Conservation (phyloP, 768 basidiomycete species). For the Tylopilus vinaceipallidus region DNA sequence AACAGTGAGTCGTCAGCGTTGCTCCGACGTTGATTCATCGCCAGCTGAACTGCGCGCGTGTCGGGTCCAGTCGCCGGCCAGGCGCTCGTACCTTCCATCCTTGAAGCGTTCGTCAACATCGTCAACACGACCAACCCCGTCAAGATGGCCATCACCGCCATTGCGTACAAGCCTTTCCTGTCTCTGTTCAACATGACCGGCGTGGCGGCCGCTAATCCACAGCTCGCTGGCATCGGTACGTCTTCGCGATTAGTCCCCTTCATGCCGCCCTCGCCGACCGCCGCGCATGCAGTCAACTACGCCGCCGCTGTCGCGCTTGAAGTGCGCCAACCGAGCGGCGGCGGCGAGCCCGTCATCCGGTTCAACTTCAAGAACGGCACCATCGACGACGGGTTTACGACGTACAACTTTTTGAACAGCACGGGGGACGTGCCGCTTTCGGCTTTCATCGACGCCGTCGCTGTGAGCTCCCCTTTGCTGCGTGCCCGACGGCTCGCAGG, state of each 20-base stretch:
- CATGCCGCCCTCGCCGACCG: neutral
- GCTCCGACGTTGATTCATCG: neutral
- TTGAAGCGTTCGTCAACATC: conserved; percentile 53
- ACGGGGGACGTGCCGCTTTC: conserved; percentile 54
- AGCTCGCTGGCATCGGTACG: conserved; percentile 59
- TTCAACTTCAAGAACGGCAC: conserved; percentile 75
- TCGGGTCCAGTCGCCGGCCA: conserved; percentile 56
- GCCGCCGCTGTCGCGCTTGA: conserved; percentile 59
- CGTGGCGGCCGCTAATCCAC: conserved; percentile 45
- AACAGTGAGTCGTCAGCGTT: conserved; percentile 51
- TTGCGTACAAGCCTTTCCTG: conserved; percentile 77
- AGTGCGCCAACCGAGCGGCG: conserved; percentile 47
- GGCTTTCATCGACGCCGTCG: conserved; percentile 43
- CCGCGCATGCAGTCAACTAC: conserved; percentile 49
- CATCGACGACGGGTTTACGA: conserved; percentile 38
- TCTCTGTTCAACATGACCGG: conserved; percentile 78
- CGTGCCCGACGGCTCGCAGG: neutral
- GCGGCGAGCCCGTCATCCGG: conserved; percentile 51
- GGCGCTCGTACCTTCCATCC: conserved; percentile 59
- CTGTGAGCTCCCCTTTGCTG: conserved; percentile 24
- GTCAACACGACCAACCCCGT: conserved; percentile 47
- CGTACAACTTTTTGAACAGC: conserved; percentile 45
- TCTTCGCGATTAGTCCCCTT: neutral
- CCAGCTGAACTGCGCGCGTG: neutral
- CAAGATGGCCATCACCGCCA: conserved; percentile 56